Evolutionary conservation across 2,329 filamentous ascomycete genomes (phyloP), one percentile per base, ranked within the genome.

Genomic region (Endothia cerciana): DNA sequence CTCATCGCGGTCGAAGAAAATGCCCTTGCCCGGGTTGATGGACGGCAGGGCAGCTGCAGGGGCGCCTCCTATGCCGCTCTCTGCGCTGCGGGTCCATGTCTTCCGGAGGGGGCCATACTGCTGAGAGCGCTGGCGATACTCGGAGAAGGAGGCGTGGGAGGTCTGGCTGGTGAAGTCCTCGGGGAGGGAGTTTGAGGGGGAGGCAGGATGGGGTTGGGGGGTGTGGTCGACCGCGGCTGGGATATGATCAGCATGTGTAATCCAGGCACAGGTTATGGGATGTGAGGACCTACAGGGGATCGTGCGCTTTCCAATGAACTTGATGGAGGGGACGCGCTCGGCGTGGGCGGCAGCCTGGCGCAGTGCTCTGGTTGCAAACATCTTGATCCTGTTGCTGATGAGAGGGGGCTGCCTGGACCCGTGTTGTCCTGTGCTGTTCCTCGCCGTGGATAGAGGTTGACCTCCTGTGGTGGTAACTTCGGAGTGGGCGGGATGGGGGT

Each of bases 1-100:
- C 80, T 99, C 91, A 72, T 88, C 91, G 72, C 93, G 88, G 79
- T 98, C 95, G 76, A 97, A 97, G 79, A 85, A 93, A 77, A 92
- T 82, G 72, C 94, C 94, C 73, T 87, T 79, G 67, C 85, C 85
- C 45, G 94, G 85, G 71, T 85, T 77, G 68, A 98, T 83, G 15
- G 91, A 80, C 57, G 94, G 94, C 13, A 97, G 84, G 45, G 89
- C 81, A 68, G 87, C 80, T 64, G 92, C 94, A 11, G 91, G 77
- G 65, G 82, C 77, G 72, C 87, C 86, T 70, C 92, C 92, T 68
- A 86, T 77, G 71, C 82, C 82, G 43, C 68, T 68, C 51, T 70
- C 72, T 38, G 70, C 71, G 4, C 72, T 72, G 65, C 69, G 67
- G 66, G 71, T 71, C 70, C 78, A 78, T 57, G 81, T 82, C 80